Evolutionary conservation across 305 asterid genomes (phyloP), one percentile per base, ranked within the genome.

Genomic region (Solanum hybrid): DNA sequence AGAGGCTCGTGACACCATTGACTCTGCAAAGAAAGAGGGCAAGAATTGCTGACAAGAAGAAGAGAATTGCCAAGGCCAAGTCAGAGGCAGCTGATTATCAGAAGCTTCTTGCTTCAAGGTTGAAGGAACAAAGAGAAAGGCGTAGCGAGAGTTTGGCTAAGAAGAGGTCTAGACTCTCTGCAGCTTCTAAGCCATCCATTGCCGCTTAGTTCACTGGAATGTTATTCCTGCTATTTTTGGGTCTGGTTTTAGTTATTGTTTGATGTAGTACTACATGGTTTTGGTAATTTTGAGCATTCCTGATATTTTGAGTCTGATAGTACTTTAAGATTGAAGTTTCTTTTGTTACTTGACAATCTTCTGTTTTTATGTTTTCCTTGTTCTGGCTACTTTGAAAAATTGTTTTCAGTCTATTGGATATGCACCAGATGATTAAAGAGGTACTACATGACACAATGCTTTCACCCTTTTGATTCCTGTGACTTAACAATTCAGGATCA

Each of bases 1-100:
- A 92, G 91, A 91, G 94, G 89, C 89, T 92, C 1, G 94, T 91
- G 18, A 92, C 94, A 14, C 94, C 94, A 0, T 85, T 92, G 89
- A 92, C 94, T 26, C 89, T 92, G 37, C 94, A 92, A 64, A 91
- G 94, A 89, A 92, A 92, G 94, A 91, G 93, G 81, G 94, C 94
- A 5, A 90, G 94, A 90, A 91, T 91, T 83, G 91, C 94, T 16
- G 90, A 92, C 2, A 92, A 92, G 90, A 92, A 92, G 93, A 91
- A 91, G 87, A 92, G 93, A 35, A 90, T 90, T 31, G 93, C 91
- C 34, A 92, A 92, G 90, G 93, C 94, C 67, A 92, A 91, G 93
- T 18, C 92, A 4, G 94, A 91, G 42, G 93, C 93, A 6, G 91
- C 91, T 24, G 94, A 92, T 20, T 92, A 92, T 87, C 94, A 92